phyloP scores from a whole-genome alignment of 805 yeast genomes.

The Candida maltosa region DNA sequence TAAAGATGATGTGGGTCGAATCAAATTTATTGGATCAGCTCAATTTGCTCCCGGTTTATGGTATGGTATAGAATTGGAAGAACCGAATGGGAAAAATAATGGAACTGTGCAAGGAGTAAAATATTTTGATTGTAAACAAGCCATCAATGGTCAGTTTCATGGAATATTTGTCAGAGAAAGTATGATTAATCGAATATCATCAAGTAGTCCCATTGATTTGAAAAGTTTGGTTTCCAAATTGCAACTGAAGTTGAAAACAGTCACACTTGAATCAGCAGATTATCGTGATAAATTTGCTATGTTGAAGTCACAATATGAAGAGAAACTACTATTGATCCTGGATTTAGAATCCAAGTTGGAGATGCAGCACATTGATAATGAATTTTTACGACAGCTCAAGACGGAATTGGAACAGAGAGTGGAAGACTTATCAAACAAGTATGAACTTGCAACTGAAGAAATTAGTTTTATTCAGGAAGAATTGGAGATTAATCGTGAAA shows the following conservation, averaged over 20 bases:
- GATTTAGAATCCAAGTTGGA: constrained; percentile 24
- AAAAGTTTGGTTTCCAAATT: constrained; percentile 28
- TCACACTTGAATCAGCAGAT: constrained; percentile 21
- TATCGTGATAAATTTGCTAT: constrained; percentile 15
- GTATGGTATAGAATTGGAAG: constrained; percentile 47
- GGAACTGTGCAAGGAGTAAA: constrained; percentile 43
- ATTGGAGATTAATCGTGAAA: constrained; percentile 30
- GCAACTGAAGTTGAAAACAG: constrained; percentile 42
- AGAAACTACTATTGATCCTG: constrained; percentile 1
- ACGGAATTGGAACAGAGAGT: constrained; percentile 23
- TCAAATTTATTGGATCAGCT: constrained; percentile 51
- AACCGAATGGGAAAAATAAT: constrained; percentile 44
- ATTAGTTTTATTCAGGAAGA: constrained; percentile 32
- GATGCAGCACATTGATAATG: constrained; percentile 41
- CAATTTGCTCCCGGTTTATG: constrained; percentile 57
- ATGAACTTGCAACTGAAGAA: constrained; percentile 27
- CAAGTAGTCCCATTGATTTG: not conserved
- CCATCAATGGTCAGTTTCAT: constrained; percentile 21
- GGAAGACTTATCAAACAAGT: constrained; percentile 21
- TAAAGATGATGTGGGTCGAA: constrained; percentile 40
- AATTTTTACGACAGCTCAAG: constrained; percentile 33
- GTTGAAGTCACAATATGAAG: constrained; percentile 12
- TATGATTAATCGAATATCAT: no score
- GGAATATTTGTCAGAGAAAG: constrained; percentile 7
- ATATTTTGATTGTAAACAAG: constrained; percentile 43